Base-by-base conservation (phyloP, 345 rosid genomes). In the Aurinia saxatilis region DNA sequence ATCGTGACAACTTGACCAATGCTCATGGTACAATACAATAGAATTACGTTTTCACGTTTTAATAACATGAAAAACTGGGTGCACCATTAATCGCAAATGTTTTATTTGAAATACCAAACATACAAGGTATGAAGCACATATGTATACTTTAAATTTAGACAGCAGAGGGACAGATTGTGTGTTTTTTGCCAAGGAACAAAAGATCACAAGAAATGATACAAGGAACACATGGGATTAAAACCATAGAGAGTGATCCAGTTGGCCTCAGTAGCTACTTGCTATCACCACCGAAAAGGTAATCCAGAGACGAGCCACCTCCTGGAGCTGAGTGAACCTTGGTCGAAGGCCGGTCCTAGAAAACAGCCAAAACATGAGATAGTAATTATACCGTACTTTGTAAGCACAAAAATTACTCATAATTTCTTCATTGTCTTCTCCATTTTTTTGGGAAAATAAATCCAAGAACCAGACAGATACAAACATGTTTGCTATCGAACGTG, bases 291-390 rank as follows among this genome's bases (percentile, higher is more conserved):
- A 82, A 80, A 12, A 80, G 79, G 71, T 77, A 82, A 53, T 60
- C 62, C 16, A 80, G 57, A 15, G 72, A 66, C 38, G 72, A 72
- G 55, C 72, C 76, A 52, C 72, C 76, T 36, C 72, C 68, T 14
- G 81, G 84, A 68, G 87, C 82, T 1, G 82, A 69, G 29, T 82
- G 87, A 51, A 82, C 82, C 74, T 80, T 80, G 30, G 87, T 78
- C 4, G 82, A 73, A 23, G 82, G 80, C 33, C 82, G 79, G 51
- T 82, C 82, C 87, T 82, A 61, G 70, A 47, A 0, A 63, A 42
- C 37, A 47, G 34, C 4, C 30, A 57, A 7, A 35, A 5, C 17
- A 16, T 42, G 21, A 1, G 13, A 58, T 29, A 56, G 56, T 21
- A 35, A 55, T 15, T 7, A 21, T 6, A 9, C 57, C 57, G 14